phyloP scores from a whole-genome alignment of 2,329 filamentous ascomycete genomes.

The Aplosporella prunicola region DNA sequence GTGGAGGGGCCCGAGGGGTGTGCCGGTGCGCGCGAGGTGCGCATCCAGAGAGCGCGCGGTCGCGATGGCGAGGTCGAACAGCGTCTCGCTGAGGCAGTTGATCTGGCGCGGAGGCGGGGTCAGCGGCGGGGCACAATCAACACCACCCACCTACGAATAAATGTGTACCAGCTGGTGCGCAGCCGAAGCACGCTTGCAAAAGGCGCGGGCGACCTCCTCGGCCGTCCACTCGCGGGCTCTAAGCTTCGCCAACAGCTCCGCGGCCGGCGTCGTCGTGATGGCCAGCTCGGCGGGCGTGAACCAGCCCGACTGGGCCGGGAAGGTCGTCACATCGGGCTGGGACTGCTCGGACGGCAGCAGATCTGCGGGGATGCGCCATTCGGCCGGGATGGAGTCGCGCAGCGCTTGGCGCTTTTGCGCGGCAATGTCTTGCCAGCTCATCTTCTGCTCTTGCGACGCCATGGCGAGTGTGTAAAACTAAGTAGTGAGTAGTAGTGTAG shows the following conservation, averaged over 20 bases:
- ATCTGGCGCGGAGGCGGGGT: slow-evolving; percentile 34
- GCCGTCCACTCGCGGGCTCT: slow-evolving; percentile 40
- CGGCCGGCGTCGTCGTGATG: slow-evolving; percentile 37
- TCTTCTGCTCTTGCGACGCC: no score
- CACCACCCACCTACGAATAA: no score
- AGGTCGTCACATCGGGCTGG: slow-evolving; percentile 47
- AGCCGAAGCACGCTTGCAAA: slow-evolving; percentile 46
- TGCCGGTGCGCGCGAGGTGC: slow-evolving; percentile 36
- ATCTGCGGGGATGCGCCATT: slow-evolving; percentile 16
- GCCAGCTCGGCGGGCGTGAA: slow-evolving; percentile 45
- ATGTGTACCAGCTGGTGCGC: slow-evolving; percentile 46
- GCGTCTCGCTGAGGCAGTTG: slow-evolving; percentile 50
- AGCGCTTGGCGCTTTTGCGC: slow-evolving; percentile 22
- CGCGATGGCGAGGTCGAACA: slow-evolving; percentile 45
- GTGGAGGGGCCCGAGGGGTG: slow-evolving; percentile 54
- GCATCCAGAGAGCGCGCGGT: slow-evolving; percentile 45
- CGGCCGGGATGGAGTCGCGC: slow-evolving; percentile 10
- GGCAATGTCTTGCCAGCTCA: slow-evolving; percentile 25
- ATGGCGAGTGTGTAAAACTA: no score
- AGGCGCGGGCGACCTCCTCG: slow-evolving; percentile 42
- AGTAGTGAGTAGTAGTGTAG: no score
- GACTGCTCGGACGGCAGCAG: slow-evolving; percentile 44
- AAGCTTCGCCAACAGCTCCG: slow-evolving; percentile 32
- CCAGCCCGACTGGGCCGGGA: slow-evolving; percentile 49
- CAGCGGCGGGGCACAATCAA: no score